Base-by-base conservation (phyloP, 2,329 filamentous ascomycete genomes). In the Stagonosporopsis vannaccii region DNA sequence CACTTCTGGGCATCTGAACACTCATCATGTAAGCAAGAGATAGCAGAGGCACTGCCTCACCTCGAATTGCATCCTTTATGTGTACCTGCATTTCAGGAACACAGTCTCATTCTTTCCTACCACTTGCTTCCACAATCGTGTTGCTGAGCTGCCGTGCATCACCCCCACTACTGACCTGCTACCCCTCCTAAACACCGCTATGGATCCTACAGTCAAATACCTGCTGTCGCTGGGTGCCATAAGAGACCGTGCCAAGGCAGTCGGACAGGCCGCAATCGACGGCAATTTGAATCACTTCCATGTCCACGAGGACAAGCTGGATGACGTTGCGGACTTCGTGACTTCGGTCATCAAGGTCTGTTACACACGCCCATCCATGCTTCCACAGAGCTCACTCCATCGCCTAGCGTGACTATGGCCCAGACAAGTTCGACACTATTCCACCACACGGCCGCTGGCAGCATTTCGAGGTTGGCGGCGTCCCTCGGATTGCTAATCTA, bases 341-440 rank as follows among this genome's bases (percentile, higher is more conserved):
- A 87, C 92, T 20, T 87, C 89, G 41, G 92, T 97, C 61, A 96
- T 97, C 80, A 96, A 95, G 88, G 92, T 94, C 35, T 22, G 61
- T 58, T 39, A 22, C 26, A 46, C 42, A 35, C 19, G n/a, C 2
- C n/a, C 25, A 5, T 28, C 8, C 30, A 19, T 46, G 36, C 46
- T 25, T 44, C 19, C 17, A 56, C 30, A 19, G 19, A 25, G 35
- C 49, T 52, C 8, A 40, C 30, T 41, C 20, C 17, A 25, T 47
- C n/a, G 20, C 13, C 41, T 49, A 89, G 87, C 82, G 88, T 77
- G 88, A 90, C 71, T 89, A 85, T 71, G 85, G 82, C 13, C 84
- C 85, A 11, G 84, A 89, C 60, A 89, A 63, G 45, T 71, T 65
- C 51, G 43, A 66, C 30, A 66, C 65, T 6, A 71, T 71, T 17